Evolutionary conservation across 257 asterid species (phyloP), one percentile per base, ranked within the genome.

Genomic region (Rhazya stricta): DNA sequence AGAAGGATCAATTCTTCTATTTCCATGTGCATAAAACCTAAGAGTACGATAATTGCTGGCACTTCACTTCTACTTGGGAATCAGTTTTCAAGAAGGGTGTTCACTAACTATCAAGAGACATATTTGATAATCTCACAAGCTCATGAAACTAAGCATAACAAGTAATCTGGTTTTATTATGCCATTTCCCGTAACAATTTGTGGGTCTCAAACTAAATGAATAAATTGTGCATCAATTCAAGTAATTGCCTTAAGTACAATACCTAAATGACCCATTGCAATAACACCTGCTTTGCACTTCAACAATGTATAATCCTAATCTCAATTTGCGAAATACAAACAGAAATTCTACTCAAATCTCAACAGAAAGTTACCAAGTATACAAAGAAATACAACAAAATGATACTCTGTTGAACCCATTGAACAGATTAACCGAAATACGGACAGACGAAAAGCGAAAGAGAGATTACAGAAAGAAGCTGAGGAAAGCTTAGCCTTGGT

Each of bases 401-500:
- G 1, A 62, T 62, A 18, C 46, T 63, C 19, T 27, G 8, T 4
- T 15, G 32, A 46, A 37, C 3, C 41, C 68, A 29, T 56, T 25
- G 39, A 58, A 56, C 39, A 43, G 50, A 69, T 37, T 45, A 54
- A 3, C 32, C 9, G 15, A 50, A 57, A n/a, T 45, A 10, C 13
- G 13, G 9, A 71, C 32, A 19, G 54, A 56, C 6, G 30, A 42
- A 30, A 67, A 50, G 29, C 1, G 25, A 43, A 18, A 71, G 74
- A 76, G 34, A 76, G 54, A 74, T n/a, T 78, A 82, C 81, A 29
- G 30, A 30, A 42, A 4, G 82, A 76, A 16, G 69, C 23, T 12
- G 81, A 42, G 62, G 74, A 61, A 15, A 68, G 84, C 74, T 73
- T 67, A 15, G 81, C 66, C 69, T 68, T 81, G 2, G 73, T 32